Percentiles rank a stretch among this genome's conserved stretches.
phyloP scores from a whole-genome alignment of 805 yeast genomes.

The Brettanomyces anomalus region DNA sequence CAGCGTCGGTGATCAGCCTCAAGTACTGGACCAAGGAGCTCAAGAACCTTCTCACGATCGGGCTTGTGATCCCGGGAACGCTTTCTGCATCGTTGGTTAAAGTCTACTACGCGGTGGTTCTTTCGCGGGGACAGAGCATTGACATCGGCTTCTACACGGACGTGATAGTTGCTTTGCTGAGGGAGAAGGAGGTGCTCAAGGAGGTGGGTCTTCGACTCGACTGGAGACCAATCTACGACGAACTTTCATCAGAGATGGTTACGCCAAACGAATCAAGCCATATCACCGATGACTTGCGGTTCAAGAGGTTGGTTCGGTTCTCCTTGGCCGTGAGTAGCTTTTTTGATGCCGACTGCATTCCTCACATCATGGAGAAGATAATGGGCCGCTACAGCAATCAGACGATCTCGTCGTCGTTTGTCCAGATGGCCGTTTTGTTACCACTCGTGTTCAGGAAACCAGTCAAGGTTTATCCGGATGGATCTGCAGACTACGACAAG shows the following conservation, averaged over 20 bases:
- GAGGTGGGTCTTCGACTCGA: slow-evolving; percentile 36
- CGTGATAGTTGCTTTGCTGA: slow-evolving; percentile 50
- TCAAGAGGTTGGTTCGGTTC: slow-evolving; percentile 39
- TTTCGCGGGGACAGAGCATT: slow-evolving; percentile 64
- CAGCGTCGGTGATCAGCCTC: slow-evolving; percentile 67
- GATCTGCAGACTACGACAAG: slow-evolving; percentile 12
- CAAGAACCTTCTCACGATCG: slow-evolving; percentile 66
- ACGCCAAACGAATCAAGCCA: slow-evolving; percentile 42
- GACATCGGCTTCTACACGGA: slow-evolving; percentile 52
- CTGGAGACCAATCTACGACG: slow-evolving; percentile 38
- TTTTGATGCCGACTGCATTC: slow-evolving; percentile 40
- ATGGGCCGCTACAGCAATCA: slow-evolving; percentile 44
- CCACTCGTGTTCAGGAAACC: slow-evolving; percentile 36
- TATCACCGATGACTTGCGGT: slow-evolving; percentile 39
- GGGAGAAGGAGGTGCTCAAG: slow-evolving; percentile 33
- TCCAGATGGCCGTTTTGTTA: slow-evolving; percentile 42
- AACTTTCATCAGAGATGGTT: slow-evolving; percentile 29
- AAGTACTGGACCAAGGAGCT: slow-evolving; percentile 85
- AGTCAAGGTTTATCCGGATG: slow-evolving; percentile 5
- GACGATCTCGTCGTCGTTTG: slow-evolving; percentile 42
- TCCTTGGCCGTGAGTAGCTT: slow-evolving; percentile 48
- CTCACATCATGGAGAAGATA: slow-evolving; percentile 40
- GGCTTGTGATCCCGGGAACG: slow-evolving; percentile 66
- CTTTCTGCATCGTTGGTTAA: slow-evolving; percentile 52
- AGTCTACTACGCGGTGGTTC: slow-evolving; percentile 62